Evolutionary conservation across 768 basidiomycete species (phyloP).

Genomic region (Leccinum arenicola): DNA sequence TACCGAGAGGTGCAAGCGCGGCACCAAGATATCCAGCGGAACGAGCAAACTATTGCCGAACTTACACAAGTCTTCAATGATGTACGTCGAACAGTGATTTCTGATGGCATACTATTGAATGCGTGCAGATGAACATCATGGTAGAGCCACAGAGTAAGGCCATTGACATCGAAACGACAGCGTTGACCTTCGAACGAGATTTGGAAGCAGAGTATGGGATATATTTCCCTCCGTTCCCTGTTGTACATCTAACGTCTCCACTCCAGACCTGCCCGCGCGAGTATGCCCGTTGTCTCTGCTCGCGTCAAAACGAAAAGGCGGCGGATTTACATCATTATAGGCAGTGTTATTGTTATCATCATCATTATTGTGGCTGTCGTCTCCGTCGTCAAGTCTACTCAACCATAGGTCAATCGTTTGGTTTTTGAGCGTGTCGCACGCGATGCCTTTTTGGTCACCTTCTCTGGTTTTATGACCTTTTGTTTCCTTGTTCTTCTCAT

Average conservation of each 20-base stretch:
- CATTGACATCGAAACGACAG: slow-evolving; percentile 75
- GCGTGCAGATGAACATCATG: slow-evolving; percentile 80
- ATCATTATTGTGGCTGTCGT: no score
- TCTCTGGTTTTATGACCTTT: no score
- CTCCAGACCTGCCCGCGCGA: no score
- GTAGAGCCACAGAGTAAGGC: slow-evolving; percentile 94
- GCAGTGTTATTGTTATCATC: no score
- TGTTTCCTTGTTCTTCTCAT: no score
- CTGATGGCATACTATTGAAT: not conserved
- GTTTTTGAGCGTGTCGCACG: no score
- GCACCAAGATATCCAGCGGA: slow-evolving; percentile 93
- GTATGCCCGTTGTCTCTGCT: no score
- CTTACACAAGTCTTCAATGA: slow-evolving; percentile 96
- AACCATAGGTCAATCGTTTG: no score
- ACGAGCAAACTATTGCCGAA: slow-evolving; percentile 91
- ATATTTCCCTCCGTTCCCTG: no score
- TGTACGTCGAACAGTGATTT: slow-evolving; percentile 40
- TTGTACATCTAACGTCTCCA: no score
- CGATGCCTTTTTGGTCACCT: no score
- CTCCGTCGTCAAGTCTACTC: slow-evolving; percentile 62
- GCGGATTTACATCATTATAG: slow-evolving; percentile 68
- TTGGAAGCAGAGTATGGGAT: slow-evolving; percentile 76
- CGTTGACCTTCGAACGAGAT: slow-evolving; percentile 73
- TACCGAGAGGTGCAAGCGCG: slow-evolving; percentile 95
- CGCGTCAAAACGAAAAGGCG: slow-evolving; percentile 29